These are phyloP conservation scores for Pleurotus giganteus DNA, from an alignment of 768 basidiomycete species.

Conservation along the genomic window DNA sequence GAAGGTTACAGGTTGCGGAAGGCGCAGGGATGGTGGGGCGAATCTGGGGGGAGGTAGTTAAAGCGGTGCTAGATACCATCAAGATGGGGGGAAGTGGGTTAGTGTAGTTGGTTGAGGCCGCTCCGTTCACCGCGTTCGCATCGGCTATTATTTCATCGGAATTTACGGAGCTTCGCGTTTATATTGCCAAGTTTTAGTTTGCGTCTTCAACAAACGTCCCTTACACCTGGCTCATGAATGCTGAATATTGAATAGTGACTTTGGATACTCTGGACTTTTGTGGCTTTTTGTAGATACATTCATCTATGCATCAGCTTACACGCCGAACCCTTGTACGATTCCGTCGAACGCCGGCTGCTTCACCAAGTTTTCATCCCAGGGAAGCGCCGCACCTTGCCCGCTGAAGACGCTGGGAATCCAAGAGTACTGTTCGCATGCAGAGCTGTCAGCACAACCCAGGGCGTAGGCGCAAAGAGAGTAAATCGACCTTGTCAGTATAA, in stretches of 20 bases:
- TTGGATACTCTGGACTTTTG: no score
- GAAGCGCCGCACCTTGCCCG: slow-evolving; percentile 35
- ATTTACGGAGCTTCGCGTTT: not conserved
- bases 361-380: slow-evolving; percentile 33
- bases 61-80: slow-evolving; percentile 62
- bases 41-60: slow-evolving; percentile 50
- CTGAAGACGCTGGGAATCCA: slow-evolving; percentile 38
- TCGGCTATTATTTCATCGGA: not conserved
- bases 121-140: not conserved
- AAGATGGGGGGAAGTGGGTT: slow-evolving; percentile 77
- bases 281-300: no score
- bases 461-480: not conserved
- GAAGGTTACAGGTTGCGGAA: slow-evolving; percentile 43
- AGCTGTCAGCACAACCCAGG: not conserved
- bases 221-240: no score
- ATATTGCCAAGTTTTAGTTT: no score
- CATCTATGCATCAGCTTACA: not conserved
- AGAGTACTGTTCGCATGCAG: slow-evolving; percentile 22
- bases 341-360: slow-evolving; percentile 32
- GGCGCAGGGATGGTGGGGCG: slow-evolving; percentile 32
- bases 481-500: slow-evolving; percentile 33
- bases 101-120: slow-evolving; percentile 35
- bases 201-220: no score
- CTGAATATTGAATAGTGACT: no score
- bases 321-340: not conserved